Evolutionary conservation across 768 basidiomycete genomes (phyloP).

Genomic region (Mycena olivaceomarginata): DNA sequence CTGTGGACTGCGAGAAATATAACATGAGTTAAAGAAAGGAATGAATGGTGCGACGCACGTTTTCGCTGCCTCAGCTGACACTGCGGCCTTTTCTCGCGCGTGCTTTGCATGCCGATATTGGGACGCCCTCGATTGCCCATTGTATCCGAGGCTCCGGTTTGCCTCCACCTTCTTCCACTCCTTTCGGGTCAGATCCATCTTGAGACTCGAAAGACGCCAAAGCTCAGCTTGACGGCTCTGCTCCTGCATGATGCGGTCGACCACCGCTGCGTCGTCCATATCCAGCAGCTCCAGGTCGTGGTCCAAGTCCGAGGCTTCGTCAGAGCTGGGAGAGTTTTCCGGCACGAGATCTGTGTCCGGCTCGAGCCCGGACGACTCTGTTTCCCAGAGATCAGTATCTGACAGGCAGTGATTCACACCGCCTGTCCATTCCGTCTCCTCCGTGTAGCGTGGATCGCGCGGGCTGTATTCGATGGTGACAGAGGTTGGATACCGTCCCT

Average conservation of each 20-base stretch:
- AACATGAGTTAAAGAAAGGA: no score
- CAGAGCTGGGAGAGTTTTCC: not conserved
- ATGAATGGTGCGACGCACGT: not conserved
- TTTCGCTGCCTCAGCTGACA: not conserved
- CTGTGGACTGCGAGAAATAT: no score
- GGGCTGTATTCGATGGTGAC: no score
- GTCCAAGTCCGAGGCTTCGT: not conserved
- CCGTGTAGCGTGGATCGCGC: no score
- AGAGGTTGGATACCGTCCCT: no score
- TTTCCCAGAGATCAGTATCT: no score
- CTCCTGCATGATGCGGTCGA: not conserved
- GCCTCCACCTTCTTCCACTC: constrained; percentile 6
- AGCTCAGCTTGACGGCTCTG: constrained; percentile 10
- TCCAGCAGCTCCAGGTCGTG: not conserved
- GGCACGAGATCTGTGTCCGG: not conserved
- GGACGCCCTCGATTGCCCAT: not conserved
- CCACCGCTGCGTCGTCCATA: not conserved
- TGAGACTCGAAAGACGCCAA: not conserved
- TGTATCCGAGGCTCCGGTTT: constrained; percentile 9
- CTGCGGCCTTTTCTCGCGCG: not conserved
- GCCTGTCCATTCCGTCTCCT: no score
- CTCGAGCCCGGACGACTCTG: not conserved
- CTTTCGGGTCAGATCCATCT: no score
- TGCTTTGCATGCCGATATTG: constrained; percentile 1
- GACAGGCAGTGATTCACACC: no score